phyloP scores from a whole-genome alignment of 306 rosid species.

The Potentilla sterilis region DNA sequence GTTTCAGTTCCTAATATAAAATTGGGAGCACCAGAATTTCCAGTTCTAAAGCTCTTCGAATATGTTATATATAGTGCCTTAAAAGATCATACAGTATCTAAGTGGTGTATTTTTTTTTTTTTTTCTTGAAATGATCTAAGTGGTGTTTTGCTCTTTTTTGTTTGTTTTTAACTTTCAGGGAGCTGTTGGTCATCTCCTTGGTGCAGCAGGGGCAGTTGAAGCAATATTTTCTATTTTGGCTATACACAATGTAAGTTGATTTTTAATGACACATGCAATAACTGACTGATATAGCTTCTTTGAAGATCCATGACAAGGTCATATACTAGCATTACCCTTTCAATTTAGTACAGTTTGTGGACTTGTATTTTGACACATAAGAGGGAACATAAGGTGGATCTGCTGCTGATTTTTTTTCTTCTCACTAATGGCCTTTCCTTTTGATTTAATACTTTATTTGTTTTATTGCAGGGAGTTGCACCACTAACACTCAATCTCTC shows the following conservation, averaged over 20 bases:
- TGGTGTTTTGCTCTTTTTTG: not conserved
- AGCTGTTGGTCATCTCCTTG: slow-evolving; percentile 91
- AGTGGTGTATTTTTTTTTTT: no score
- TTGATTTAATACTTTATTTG: not conserved
- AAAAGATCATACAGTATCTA: not conserved
- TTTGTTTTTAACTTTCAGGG: slow-evolving; percentile 49
- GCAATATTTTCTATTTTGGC: slow-evolving; percentile 89
- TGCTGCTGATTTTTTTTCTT: not conserved
- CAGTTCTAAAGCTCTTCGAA: not conserved
- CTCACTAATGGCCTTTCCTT: not conserved
- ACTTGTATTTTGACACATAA: no score
- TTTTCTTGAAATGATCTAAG: not conserved
- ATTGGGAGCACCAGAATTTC: not conserved
- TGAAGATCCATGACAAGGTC: not conserved
- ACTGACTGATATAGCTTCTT: slow-evolving; percentile 4
- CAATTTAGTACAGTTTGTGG: no score
- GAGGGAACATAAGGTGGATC: not conserved
- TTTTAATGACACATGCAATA: no score
- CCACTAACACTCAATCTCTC: slow-evolving; percentile 86
- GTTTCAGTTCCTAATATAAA: not conserved
- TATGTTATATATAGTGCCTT: not conserved
- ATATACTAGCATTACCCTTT: not conserved
- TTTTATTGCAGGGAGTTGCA: slow-evolving; percentile 68
- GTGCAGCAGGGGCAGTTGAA: slow-evolving; percentile 98
- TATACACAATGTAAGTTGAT: slow-evolving; percentile 49